These are phyloP conservation scores for Colletotrichum phormii DNA, from an alignment of 2,329 filamentous ascomycete genomes.

Conservation along the genomic window DNA sequence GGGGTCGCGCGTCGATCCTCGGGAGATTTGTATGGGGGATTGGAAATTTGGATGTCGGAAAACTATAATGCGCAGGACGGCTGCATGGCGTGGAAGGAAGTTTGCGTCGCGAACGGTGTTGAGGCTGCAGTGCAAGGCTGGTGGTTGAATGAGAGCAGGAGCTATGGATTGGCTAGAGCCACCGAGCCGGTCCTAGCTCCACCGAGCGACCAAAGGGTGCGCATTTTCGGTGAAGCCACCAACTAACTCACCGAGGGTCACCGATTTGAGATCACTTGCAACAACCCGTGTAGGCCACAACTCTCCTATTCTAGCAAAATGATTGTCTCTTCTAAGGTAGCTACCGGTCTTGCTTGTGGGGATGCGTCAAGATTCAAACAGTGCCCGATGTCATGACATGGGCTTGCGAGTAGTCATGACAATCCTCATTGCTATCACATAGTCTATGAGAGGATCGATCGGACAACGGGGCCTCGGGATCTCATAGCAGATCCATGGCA, in stretches of 20 bases:
- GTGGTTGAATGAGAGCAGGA: conserved; percentile 2
- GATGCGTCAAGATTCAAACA: background rate
- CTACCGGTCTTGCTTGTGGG: background rate
- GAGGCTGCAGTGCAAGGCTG: conserved; percentile 29
- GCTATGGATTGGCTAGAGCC: conserved; percentile 29
- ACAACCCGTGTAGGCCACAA: background rate
- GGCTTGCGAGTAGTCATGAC: background rate
- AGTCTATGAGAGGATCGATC: background rate
- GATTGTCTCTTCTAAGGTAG: background rate
- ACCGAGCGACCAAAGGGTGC: conserved; percentile 5
- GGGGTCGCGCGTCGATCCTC: background rate
- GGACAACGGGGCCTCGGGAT: background rate
- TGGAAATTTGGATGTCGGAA: background rate
- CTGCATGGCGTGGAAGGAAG: background rate
- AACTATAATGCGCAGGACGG: background rate
- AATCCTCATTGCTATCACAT: background rate
- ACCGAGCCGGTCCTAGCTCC: conserved; percentile 15
- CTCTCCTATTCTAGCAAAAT: background rate
- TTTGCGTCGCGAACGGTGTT: background rate
- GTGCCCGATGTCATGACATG: background rate
- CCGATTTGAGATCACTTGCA: background rate
- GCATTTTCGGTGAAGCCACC: background rate
- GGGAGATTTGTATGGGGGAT: background rate
- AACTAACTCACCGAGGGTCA: conserved; percentile 1
- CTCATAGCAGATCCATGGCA: background rate